phyloP scores from a whole-genome alignment of 2,329 filamentous ascomycete genomes.

The Penicillium palitans region DNA sequence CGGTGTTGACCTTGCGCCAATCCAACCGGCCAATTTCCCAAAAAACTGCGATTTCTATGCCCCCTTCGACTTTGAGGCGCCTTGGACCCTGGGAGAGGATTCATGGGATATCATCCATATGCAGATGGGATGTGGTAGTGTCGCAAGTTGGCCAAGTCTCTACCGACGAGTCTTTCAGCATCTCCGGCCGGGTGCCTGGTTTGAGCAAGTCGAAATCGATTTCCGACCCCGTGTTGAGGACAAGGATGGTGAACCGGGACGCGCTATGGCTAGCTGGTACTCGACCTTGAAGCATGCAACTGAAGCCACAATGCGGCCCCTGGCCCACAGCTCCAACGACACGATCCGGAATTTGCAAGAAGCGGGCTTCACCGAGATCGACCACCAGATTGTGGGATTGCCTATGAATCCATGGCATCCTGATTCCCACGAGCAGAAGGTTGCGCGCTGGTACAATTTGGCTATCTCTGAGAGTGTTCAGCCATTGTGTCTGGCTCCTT shows the following conservation, averaged over 20 bases:
- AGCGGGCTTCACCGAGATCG: constrained; percentile 78
- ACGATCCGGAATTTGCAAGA: constrained; percentile 63
- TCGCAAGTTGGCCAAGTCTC: constrained; percentile 71
- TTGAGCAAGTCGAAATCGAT: constrained; percentile 91
- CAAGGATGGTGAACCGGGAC: constrained; percentile 30
- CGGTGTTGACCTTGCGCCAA: constrained; percentile 62
- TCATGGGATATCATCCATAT: constrained; percentile 84
- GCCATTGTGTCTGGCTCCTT: constrained; percentile 69
- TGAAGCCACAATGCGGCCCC: constrained; percentile 61
- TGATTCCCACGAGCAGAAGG: constrained; percentile 63
- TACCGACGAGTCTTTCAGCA: constrained; percentile 73
- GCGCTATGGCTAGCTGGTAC: constrained; percentile 68
- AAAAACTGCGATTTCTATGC: constrained; percentile 65
- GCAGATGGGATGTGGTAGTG: constrained; percentile 74
- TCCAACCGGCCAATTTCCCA: constrained; percentile 69
- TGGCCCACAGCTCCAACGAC: constrained; percentile 61
- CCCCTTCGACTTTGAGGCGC: constrained; percentile 74
- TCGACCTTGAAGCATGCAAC: constrained; percentile 68
- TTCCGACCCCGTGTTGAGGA: constrained; percentile 70
- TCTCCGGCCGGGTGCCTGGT: constrained; percentile 71
- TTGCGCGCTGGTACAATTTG: constrained; percentile 82
- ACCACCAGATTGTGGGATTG: constrained; percentile 66
- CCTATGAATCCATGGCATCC: constrained; percentile 73
- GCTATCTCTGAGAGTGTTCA: constrained; percentile 72
- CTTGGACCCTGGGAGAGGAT: constrained; percentile 67